Conservation (phyloP, 2,329 filamentous ascomycete species). For the Keithomyces neogunnii region DNA sequence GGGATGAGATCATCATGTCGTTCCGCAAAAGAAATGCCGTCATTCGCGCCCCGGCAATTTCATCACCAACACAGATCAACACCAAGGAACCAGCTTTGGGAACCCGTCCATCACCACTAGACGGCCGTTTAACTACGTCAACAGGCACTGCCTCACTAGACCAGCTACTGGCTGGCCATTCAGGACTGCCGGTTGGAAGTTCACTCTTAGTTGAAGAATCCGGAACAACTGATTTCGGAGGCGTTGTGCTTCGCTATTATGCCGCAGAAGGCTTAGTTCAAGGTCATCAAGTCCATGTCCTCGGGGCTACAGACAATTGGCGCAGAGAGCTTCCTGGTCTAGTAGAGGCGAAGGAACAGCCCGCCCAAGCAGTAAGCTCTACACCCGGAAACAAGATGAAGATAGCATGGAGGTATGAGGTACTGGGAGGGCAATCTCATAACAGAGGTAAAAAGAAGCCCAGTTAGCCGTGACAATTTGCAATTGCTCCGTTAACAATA, state of each 20-base stretch:
- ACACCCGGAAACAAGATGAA: constrained; percentile 76
- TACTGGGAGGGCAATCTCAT: constrained; percentile 50
- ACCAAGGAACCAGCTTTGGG: constrained; percentile 34
- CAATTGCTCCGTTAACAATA: not conserved
- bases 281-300: constrained; percentile 77
- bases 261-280: constrained; percentile 90
- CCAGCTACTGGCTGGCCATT: constrained; percentile 74
- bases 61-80: constrained; percentile 19
- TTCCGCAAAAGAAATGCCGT: constrained; percentile 50
- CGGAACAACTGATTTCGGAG: constrained; percentile 89
- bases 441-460: not conserved
- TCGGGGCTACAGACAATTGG: constrained; percentile 76
- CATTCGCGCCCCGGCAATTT: constrained; percentile 26
- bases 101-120: constrained; percentile 76
- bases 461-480: not conserved
- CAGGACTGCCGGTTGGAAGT: constrained; percentile 73
- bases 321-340: constrained; percentile 74
- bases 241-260: constrained; percentile 76
- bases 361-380: constrained; percentile 29
- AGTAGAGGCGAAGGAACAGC: constrained; percentile 29
- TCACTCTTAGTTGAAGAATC: constrained; percentile 77
- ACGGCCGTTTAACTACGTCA: constrained; percentile 81
- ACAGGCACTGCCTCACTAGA: constrained; percentile 86
- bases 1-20: constrained; percentile 33
- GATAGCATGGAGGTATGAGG: constrained; percentile 97